phyloP scores from a whole-genome alignment of 1,284 basidiomycete genomes.

The Ustilago curta region DNA sequence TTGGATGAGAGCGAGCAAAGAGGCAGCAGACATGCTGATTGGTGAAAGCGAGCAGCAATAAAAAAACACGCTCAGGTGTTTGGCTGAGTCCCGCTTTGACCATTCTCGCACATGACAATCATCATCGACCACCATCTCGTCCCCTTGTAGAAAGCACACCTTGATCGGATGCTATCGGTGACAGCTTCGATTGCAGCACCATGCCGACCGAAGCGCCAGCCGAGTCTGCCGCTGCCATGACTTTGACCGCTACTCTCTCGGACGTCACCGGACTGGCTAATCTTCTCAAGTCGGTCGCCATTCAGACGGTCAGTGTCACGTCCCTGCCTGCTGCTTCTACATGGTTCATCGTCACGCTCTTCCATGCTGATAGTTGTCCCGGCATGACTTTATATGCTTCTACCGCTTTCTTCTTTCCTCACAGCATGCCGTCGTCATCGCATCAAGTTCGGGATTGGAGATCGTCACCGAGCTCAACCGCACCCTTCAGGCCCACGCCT shows the following conservation, averaged over 20 bases:
- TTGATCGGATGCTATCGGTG: no score
- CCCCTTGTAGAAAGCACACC: not conserved
- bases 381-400: no score
- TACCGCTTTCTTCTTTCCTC: not conserved
- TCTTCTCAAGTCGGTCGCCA: conserved; percentile 46
- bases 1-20: no score
- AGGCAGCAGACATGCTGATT: not conserved
- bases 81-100: conserved; percentile 8
- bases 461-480: conserved; percentile 88
- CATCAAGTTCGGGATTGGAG: conserved; percentile 79
- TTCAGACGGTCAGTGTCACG: conserved; percentile 26
- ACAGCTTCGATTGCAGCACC: not conserved
- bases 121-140: not conserved
- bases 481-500: conserved; percentile 84
- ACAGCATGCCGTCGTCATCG: conserved; percentile 76
- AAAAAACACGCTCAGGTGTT: not conserved
- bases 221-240: conserved; percentile 2
- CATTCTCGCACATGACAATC: not conserved
- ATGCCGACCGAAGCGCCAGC: conserved; percentile 10
- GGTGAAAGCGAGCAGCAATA: not conserved
- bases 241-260: conserved; percentile 36
- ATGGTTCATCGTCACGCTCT: not conserved
- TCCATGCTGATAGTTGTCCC: no score
- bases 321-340: not conserved
- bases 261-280: conserved; percentile 49